Evolutionary conservation across 225 moss, liverwort and hornwort genomes (phyloP).

Genomic region (Takakia lepidozioides): DNA sequence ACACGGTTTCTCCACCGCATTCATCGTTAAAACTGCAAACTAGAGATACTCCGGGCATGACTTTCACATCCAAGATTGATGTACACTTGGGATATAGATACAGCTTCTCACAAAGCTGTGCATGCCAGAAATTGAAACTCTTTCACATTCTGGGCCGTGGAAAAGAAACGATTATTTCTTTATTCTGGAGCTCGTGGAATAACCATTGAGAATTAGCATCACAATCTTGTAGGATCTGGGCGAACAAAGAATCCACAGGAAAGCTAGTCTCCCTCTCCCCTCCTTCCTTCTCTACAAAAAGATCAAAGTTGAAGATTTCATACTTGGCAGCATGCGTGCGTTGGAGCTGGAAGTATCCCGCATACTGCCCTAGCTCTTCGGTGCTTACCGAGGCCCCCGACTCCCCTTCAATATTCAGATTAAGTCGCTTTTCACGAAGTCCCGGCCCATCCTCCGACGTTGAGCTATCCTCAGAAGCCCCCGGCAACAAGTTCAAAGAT

Average conservation of each 20-base stretch:
- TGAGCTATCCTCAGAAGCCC: slow-evolving; percentile 14
- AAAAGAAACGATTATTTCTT: too few relatives aligned
- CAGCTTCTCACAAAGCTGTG: too few relatives aligned
- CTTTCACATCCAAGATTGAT: too few relatives aligned
- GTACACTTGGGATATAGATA: too few relatives aligned
- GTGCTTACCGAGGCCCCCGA: slow-evolving; percentile 30
- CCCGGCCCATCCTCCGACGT: slow-evolving; percentile 14
- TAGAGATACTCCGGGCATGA: too few relatives aligned
- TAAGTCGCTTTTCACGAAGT: slow-evolving; percentile 35
- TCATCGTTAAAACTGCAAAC: too few relatives aligned
- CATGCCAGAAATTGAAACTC: too few relatives aligned
- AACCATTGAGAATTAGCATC: too few relatives aligned
- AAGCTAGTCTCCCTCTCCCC: not conserved
- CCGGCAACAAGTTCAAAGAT: slow-evolving; percentile 40
- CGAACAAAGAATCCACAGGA: not conserved
- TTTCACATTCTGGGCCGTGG: too few relatives aligned
- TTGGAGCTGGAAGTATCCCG: slow-evolving; percentile 56
- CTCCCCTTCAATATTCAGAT: slow-evolving; percentile 25
- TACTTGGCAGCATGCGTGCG: slow-evolving; percentile 56
- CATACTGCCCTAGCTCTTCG: slow-evolving; percentile 55
- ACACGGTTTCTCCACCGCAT: too few relatives aligned
- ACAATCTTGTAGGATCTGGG: not conserved
- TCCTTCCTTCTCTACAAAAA: too few relatives aligned
- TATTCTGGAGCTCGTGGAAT: too few relatives aligned
- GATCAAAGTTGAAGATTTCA: not conserved